A percentile compares a stretch with the other conserved stretches of the same genome.
These are phyloP conservation scores for Helianthus annuus DNA, from an alignment of 129 eudicot species.

Conservation along the genomic window DNA sequence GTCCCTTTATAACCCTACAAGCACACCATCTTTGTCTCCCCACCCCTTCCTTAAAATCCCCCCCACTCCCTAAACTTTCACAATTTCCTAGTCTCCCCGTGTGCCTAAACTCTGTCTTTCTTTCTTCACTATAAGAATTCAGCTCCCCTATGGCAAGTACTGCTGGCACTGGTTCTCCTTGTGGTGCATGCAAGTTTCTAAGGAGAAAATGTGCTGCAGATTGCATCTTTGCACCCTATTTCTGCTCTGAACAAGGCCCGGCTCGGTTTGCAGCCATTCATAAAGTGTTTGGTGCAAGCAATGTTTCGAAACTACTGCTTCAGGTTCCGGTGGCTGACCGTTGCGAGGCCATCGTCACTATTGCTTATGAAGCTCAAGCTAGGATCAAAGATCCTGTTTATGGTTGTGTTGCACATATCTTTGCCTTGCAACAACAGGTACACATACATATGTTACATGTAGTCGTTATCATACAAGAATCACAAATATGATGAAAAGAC, in stretches of 20 bases:
- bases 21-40: constrained; percentile 67
- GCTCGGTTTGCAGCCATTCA: constrained; percentile 93
- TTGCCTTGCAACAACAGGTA: constrained; percentile 91
- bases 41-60: constrained; percentile 39
- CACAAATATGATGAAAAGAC: background rate
- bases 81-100: constrained; percentile 73
- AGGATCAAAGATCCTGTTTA: constrained; percentile 89
- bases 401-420: constrained; percentile 94
- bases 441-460: background rate
- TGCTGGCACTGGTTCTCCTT: constrained; percentile 69
- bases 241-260: constrained; percentile 94
- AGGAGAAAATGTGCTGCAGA: constrained; percentile 87
- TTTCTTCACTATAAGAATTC: background rate
- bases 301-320: constrained; percentile 70
- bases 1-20: constrained; percentile 76
- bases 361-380: constrained; percentile 98
- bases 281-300: constrained; percentile 97
- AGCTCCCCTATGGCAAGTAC: constrained; percentile 38
- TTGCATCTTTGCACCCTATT: constrained; percentile 88
- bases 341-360: constrained; percentile 92
- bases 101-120: constrained; percentile 25
- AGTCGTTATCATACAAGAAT: background rate
- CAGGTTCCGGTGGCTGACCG: constrained; percentile 81
- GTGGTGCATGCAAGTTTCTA: constrained; percentile 97
- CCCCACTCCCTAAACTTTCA: constrained; percentile 35